Conservation (phyloP, 2,329 filamentous ascomycete genomes). For the Penicillium frequentans region DNA sequence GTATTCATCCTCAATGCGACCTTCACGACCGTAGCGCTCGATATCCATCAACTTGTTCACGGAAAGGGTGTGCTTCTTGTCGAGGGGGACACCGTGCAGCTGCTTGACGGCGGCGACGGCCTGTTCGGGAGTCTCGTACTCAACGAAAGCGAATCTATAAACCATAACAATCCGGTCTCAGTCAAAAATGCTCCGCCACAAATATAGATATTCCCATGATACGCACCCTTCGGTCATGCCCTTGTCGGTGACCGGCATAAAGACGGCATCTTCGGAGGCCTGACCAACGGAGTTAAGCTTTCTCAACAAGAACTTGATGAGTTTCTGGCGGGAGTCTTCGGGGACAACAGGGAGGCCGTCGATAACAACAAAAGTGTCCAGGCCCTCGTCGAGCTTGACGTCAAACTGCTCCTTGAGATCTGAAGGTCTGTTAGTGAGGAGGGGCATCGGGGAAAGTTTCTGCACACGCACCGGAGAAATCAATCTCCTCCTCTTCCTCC, state of each 20-base stretch:
- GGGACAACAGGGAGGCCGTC: constrained; percentile 89
- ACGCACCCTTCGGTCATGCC: constrained; percentile 82
- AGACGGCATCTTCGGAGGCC: constrained; percentile 81
- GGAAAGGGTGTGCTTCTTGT: constrained; percentile 92
- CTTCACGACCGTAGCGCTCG: constrained; percentile 92
- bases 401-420: constrained; percentile 94
- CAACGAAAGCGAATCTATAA: constrained; percentile 88
- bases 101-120: constrained; percentile 85
- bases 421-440: constrained; percentile 34
- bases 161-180: not conserved
- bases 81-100: constrained; percentile 81
- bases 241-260: constrained; percentile 90
- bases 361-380: constrained; percentile 94
- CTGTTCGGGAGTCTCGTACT: constrained; percentile 88
- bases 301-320: constrained; percentile 93
- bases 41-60: constrained; percentile 99
- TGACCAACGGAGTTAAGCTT: constrained; percentile 85
- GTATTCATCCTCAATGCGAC: constrained; percentile 90
- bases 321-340: constrained; percentile 88
- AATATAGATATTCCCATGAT: not conserved
- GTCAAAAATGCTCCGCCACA: constrained; percentile 14
- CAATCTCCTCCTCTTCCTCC: constrained; percentile 89
- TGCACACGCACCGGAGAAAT: constrained; percentile 67
- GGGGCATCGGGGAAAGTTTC: constrained; percentile 16
- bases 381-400: constrained; percentile 91